phyloP scores from a whole-genome alignment of 169 alveolate genomes.

The Plasmodium cynomolgi region DNA sequence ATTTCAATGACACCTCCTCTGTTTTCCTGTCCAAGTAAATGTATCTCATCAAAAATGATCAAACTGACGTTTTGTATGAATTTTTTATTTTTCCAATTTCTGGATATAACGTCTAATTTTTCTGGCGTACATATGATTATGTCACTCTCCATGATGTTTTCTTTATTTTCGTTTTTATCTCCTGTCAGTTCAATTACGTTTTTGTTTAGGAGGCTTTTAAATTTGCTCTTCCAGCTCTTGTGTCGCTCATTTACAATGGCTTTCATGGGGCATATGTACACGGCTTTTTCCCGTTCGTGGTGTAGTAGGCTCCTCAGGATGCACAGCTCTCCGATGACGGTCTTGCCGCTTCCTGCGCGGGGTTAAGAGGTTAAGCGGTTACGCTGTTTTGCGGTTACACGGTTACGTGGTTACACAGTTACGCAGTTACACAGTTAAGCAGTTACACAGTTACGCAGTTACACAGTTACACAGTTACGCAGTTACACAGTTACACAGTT shows the following conservation, averaged over 20 bases:
- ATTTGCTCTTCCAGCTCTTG: conserved; percentile 92
- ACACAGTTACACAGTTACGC: not conserved
- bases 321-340: conserved; percentile 97
- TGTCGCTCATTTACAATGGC: conserved; percentile 94
- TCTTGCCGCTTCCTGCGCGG: conserved; percentile 94
- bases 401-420: not conserved
- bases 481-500: not conserved
- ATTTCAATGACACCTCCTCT: conserved; percentile 99
- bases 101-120: conserved; percentile 99
- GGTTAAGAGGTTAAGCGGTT: not conserved
- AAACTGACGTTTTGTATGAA: conserved; percentile 95
- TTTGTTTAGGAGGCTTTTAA: conserved; percentile 88
- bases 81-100: conserved; percentile 97
- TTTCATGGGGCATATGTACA: conserved; percentile 99
- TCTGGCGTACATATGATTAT: conserved; percentile 99
- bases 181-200: conserved; percentile 97
- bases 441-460: not conserved
- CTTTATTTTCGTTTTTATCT: conserved; percentile 94
- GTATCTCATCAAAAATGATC: conserved; percentile 98
- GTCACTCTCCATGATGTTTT: conserved; percentile 89
- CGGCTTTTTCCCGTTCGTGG: conserved; percentile 90
- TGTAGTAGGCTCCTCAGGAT: conserved; percentile 91
- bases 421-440: too few relatives aligned
- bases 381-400: not conserved
- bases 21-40: conserved; percentile 96